These are phyloP conservation scores for Pythium volutum DNA, from an alignment of 352 stramenopile genomes.

Conservation along the genomic window DNA sequence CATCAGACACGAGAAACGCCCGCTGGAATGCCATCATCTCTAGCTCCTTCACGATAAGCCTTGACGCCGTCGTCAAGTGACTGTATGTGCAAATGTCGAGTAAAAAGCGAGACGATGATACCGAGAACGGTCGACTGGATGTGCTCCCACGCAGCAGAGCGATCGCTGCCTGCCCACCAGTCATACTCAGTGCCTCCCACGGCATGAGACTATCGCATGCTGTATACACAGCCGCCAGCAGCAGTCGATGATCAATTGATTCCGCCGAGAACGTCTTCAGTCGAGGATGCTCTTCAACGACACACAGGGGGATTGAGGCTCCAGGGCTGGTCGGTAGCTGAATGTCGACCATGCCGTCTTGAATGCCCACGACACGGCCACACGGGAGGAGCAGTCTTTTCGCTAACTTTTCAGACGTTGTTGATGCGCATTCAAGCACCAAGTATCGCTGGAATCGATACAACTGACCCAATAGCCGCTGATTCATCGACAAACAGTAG, in stretches of 20 bases:
- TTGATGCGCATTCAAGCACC: not conserved
- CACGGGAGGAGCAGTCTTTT: not conserved
- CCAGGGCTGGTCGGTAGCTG: not conserved
- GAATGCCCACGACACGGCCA: not conserved
- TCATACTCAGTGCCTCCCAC: not conserved
- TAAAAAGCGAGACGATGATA: not conserved
- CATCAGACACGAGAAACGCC: not conserved
- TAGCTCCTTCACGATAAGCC: not conserved
- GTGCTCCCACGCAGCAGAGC: not conserved
- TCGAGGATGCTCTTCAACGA: slow-evolving; percentile 4
- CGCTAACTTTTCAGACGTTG: not conserved
- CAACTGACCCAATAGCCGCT: not conserved
- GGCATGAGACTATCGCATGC: not conserved
- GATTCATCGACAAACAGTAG: not conserved
- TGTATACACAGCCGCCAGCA: slow-evolving; percentile 5
- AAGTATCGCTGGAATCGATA: slow-evolving; percentile 6
- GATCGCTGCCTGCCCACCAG: slow-evolving; percentile 1
- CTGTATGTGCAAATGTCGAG: not conserved
- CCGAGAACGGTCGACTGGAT: not conserved
- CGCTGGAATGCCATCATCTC: not conserved
- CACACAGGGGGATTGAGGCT: not conserved
- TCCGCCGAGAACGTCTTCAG: not conserved
- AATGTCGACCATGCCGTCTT: slow-evolving; percentile 4
- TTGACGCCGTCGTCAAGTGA: slow-evolving; percentile 1
- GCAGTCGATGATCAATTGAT: slow-evolving; percentile 1